These are phyloP conservation scores for Yamadazyma sp. DNA, from an alignment of 805 yeast species.

Conservation along the genomic window DNA sequence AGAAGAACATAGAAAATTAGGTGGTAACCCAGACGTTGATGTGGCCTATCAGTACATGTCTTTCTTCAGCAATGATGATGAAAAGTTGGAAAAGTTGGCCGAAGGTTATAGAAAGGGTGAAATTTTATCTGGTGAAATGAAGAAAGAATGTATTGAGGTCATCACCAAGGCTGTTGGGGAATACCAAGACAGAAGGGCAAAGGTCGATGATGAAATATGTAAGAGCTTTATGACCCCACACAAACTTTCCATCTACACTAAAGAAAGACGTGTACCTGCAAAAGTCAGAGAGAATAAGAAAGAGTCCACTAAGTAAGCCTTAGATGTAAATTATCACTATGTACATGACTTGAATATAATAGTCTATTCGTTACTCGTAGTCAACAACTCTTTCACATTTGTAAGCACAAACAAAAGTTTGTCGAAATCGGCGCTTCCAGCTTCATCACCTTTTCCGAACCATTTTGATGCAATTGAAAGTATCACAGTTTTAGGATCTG, in stretches of 20 bases:
- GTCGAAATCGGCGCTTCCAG: constrained; percentile 41
- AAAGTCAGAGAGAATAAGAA: constrained; percentile 50
- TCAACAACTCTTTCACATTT: constrained; percentile 19
- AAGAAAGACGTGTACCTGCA: constrained; percentile 70
- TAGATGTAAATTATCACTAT: too few relatives aligned
- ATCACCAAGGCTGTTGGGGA: constrained; percentile 75
- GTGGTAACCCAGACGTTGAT: constrained; percentile 95
- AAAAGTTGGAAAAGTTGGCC: constrained; percentile 59
- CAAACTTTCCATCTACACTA: constrained; percentile 69
- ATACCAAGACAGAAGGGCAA: constrained; percentile 78
- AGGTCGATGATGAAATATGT: constrained; percentile 60
- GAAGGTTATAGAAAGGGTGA: constrained; percentile 76
- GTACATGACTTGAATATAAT: neutral
- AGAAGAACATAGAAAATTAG: constrained; percentile 86
- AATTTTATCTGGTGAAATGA: constrained; percentile 88
- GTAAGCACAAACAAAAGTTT: constrained; percentile 46
- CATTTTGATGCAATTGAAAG: constrained; percentile 48
- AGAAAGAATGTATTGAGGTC: constrained; percentile 77
- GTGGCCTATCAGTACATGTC: constrained; percentile 91
- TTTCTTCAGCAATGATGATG: constrained; percentile 90
- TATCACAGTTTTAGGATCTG: constrained; percentile 38
- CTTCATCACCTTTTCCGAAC: constrained; percentile 39
- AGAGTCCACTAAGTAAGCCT: too few relatives aligned
- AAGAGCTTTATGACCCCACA: constrained; percentile 82
- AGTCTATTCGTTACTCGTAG: neutral